Evolutionary conservation across 352 stramenopile genomes (phyloP).

Genomic region (Phytophthora cryptogea): DNA sequence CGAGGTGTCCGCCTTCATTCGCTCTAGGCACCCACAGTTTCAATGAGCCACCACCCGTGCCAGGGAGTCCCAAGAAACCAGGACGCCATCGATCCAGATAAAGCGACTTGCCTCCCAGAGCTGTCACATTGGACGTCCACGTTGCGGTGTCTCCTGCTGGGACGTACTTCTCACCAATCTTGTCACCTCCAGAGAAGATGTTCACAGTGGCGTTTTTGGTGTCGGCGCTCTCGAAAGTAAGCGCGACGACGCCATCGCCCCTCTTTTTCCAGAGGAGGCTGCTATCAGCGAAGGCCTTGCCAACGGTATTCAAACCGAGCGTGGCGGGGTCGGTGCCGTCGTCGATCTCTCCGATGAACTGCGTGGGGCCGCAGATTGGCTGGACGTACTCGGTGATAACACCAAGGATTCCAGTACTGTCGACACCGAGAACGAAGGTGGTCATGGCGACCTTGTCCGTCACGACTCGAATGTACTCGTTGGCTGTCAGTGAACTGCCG

Average conservation of each 20-base stretch:
- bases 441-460: conserved; percentile 1
- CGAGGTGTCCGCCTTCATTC: not conserved
- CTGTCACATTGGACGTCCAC: not conserved
- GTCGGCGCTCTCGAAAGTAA: not conserved
- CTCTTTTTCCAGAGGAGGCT: not conserved
- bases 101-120: not conserved
- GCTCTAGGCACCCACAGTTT: not conserved
- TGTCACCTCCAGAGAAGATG: conserved; percentile 1
- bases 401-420: not conserved
- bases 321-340: conserved; percentile 1
- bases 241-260: not conserved
- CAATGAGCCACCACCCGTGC: not conserved
- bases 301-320: not conserved
- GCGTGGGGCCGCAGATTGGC: not conserved
- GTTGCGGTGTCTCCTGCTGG: not conserved
- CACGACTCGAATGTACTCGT: not conserved
- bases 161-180: not conserved
- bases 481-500: not conserved
- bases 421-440: not conserved
- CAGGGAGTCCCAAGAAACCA: not conserved
- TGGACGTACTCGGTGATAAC: not conserved
- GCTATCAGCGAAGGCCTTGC: not conserved
- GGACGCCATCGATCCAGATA: conserved; percentile 1
- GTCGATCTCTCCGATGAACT: conserved; percentile 1
- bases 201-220: not conserved